A percentile compares a stretch with the other conserved stretches of the same genome.
Conservation (phyloP, 2,329 filamentous ascomycete species). For the Emmonsiellopsis sp. region DNA sequence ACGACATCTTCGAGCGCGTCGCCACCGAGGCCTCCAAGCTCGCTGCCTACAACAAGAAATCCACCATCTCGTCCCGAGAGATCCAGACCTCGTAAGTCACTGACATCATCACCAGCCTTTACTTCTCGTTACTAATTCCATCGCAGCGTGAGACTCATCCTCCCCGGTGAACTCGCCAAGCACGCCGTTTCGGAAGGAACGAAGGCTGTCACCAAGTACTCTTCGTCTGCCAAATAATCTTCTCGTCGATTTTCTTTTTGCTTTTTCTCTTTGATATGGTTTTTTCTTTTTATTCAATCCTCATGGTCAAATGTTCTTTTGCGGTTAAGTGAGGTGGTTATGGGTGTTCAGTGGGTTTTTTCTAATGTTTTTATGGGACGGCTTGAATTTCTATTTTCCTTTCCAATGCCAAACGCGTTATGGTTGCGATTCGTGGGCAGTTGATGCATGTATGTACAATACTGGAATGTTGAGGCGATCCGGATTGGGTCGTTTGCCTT, state of each 20-base stretch:
- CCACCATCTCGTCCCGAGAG: slow-evolving; percentile 97
- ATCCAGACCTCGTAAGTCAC: slow-evolving; percentile 82
- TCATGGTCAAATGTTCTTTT: slow-evolving; percentile 30
- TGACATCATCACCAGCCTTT: background rate
- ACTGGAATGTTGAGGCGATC: slow-evolving; percentile 31
- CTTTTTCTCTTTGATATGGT: slow-evolving; percentile 47
- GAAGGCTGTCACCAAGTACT: slow-evolving; percentile 99
- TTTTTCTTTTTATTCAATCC: slow-evolving; percentile 33
- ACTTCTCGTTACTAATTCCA: background rate
- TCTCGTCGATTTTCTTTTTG: slow-evolving; percentile 30
- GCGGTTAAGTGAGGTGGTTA: slow-evolving; percentile 29
- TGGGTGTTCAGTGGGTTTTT: slow-evolving; percentile 27
- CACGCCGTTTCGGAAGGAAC: slow-evolving; percentile 99
- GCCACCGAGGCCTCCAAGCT: slow-evolving; percentile 98
- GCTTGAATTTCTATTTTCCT: slow-evolving; percentile 33
- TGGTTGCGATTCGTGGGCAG: slow-evolving; percentile 35
- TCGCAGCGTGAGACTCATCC: slow-evolving; percentile 76
- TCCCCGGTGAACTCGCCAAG: slow-evolving; percentile 97
- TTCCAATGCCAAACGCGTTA: slow-evolving; percentile 31
- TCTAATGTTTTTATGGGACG: slow-evolving; percentile 41
- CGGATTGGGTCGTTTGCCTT: slow-evolving; percentile 19
- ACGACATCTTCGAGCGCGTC: slow-evolving; percentile 99
- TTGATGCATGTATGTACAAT: slow-evolving; percentile 36
- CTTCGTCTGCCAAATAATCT: slow-evolving; percentile 93
- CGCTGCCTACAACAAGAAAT: slow-evolving; percentile 99